Evolutionary conservation across 768 basidiomycete species (phyloP).

Genomic region (Tricholoma terreum): DNA sequence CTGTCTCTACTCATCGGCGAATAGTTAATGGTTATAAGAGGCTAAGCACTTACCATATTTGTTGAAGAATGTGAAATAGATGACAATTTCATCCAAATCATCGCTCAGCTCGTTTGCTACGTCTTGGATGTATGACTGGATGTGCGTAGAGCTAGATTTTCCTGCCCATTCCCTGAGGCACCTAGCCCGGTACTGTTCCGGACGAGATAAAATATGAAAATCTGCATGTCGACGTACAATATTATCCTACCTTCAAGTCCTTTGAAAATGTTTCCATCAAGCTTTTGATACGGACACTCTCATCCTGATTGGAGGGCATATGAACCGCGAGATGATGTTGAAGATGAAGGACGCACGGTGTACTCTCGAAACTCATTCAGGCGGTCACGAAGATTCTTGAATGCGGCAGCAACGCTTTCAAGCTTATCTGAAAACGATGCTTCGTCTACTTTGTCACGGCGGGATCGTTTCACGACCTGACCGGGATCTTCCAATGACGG

Average conservation of each 20-base stretch:
- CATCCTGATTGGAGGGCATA: too few species aligned
- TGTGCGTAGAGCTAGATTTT: too few species aligned
- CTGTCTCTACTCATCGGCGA: background rate
- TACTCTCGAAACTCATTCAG: slow-evolving; percentile 10
- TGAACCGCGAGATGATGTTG: too few species aligned
- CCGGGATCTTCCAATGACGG: background rate
- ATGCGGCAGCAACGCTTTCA: background rate
- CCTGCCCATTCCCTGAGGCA: too few species aligned
- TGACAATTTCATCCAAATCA: slow-evolving; percentile 1
- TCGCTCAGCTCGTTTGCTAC: slow-evolving; percentile 3
- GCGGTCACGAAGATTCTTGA: slow-evolving; percentile 1
- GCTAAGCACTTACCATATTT: slow-evolving; percentile 5
- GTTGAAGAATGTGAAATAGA: slow-evolving; percentile 2
- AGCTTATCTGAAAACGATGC: background rate
- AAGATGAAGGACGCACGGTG: too few species aligned
- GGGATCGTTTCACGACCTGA: background rate
- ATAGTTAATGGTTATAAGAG: background rate
- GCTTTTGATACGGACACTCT: slow-evolving; percentile 5
- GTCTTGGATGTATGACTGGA: slow-evolving; percentile 3
- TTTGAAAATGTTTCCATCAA: background rate
- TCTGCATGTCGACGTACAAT: too few species aligned
- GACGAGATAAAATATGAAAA: too few species aligned
- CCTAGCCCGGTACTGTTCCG: too few species aligned
- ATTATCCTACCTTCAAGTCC: slow-evolving; percentile 4
- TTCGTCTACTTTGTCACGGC: too few species aligned